Conservation (phyloP, 768 basidiomycete genomes). For the Thelephora aurantiotincta region DNA sequence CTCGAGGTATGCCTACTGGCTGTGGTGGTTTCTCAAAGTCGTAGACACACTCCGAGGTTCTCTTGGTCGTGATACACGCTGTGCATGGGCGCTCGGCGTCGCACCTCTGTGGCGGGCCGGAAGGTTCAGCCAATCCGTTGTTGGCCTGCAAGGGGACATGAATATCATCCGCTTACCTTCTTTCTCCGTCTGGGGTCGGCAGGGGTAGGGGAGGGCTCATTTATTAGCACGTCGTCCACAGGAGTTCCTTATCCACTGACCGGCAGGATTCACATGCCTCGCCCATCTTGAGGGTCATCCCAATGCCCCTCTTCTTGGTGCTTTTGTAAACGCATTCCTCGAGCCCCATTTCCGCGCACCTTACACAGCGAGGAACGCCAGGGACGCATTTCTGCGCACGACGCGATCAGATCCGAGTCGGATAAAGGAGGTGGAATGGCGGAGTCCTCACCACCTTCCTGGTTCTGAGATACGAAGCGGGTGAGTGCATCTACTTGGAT, state of each 20-base stretch:
- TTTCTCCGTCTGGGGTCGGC: not conserved
- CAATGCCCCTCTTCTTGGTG: not conserved
- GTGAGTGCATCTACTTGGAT: not conserved
- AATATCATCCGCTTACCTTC: not conserved
- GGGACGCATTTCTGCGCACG: not conserved
- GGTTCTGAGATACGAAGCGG: not conserved
- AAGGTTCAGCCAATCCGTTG: not conserved
- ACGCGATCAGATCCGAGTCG: not conserved
- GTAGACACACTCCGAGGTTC: not conserved
- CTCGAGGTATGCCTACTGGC: not conserved
- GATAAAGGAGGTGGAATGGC: not conserved
- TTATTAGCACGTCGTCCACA: not conserved
- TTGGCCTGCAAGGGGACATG: not conserved
- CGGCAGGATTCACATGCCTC: not conserved
- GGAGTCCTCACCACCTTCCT: not conserved
- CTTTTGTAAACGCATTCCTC: not conserved
- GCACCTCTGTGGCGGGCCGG: not conserved
- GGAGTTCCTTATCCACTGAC: not conserved
- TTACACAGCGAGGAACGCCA: not conserved
- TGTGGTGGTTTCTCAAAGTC: not conserved
- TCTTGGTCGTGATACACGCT: not conserved
- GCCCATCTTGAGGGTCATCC: not conserved
- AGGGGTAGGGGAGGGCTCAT: not conserved
- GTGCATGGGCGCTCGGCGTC: not conserved
- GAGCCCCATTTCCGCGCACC: not conserved